Evolutionary conservation across 169 alveolate species (phyloP).

Genomic region (Eimeria necatrix): DNA sequence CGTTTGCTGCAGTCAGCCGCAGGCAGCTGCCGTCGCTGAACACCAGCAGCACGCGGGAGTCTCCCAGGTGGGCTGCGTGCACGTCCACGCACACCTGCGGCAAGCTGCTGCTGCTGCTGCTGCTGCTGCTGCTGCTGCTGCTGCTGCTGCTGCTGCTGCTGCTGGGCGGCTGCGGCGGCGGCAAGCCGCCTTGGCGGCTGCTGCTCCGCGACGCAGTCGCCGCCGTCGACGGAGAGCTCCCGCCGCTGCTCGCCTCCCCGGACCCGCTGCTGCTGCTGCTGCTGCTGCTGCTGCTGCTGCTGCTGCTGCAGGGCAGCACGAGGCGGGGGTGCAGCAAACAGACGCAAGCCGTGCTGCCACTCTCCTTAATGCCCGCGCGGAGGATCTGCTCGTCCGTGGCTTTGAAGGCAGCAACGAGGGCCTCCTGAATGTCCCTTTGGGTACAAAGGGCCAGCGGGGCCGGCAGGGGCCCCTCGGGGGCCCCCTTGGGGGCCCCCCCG

Average conservation of each 20-base stretch:
- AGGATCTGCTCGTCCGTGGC: conserved; percentile 51
- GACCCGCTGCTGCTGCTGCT: conserved; percentile 24
- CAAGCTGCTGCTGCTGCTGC: not conserved
- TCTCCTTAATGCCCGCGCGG: not conserved
- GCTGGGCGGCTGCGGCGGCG: too few species aligned
- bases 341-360: conserved; percentile 80
- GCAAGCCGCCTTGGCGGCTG: too few species aligned
- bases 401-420: conserved; percentile 13
- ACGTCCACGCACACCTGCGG: not conserved
- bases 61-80: conserved; percentile 74
- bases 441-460: conserved; percentile 41
- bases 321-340: conserved; percentile 49
- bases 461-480: not conserved
- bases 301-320: not conserved
- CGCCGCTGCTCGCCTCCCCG: too few species aligned
- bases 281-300: not conserved
- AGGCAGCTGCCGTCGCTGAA: conserved; percentile 6
- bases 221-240: too few species aligned
- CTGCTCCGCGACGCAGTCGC: too few species aligned
- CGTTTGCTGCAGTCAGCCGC: conserved; percentile 31
- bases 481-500: not conserved
- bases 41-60: conserved; percentile 60
- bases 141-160: conserved; percentile 9
- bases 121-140: conserved; percentile 25
- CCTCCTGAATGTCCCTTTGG: conserved; percentile 6